Evolutionary conservation across 108 stramenopile genomes (phyloP), one percentile per base, ranked within the genome.

Genomic region (Nitzschia sp.): DNA sequence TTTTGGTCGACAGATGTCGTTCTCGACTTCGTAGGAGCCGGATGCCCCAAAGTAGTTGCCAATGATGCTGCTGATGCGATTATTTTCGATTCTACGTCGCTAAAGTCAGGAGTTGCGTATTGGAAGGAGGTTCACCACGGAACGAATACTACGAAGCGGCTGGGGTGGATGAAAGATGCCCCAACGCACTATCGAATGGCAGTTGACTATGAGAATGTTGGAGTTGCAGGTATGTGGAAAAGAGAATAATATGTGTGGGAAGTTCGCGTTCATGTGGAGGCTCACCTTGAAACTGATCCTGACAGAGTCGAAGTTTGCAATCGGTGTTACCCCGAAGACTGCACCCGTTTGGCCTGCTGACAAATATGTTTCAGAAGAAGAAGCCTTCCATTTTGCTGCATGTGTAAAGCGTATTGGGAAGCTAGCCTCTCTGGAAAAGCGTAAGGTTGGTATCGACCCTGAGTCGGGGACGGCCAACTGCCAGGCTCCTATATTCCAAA

Each of bases 351-450:
- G 93, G 93, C 90, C 93, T 20, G 71, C 76, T 6, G 93, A 94
- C 58, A 90, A 88, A 58, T 86, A 82, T 56, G 61, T 94, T 43
- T 76, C 81, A 11, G 53, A 83, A 64, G 72, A 79, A 10, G 90
- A 89, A 64, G 86, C 83, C 0, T 90, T 87, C 73, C 90, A 94
- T 68, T 94, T 94, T 76, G 93, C 93, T 39, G 86, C 90, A 22
- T 91, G 93, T 53, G 82, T 75, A 14, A 84, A 81, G 54, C 74
- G 88, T 34, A 83, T 94, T 53, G 93, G 93, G 11, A 94, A 88
- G 53, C 26, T 88, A 0, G 89, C 90, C 10, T 86, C 87, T n/a
- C 44, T 72, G 12, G 78, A 84, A 43, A 80, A 76, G 57, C 54
- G 54, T 43, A 60, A 57, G 40, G 55, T 57, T 12, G 41, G 57